These are phyloP conservation scores for Byssochlamys sp. DNA, from an alignment of 2,329 filamentous ascomycete genomes.

Conservation along the genomic window DNA sequence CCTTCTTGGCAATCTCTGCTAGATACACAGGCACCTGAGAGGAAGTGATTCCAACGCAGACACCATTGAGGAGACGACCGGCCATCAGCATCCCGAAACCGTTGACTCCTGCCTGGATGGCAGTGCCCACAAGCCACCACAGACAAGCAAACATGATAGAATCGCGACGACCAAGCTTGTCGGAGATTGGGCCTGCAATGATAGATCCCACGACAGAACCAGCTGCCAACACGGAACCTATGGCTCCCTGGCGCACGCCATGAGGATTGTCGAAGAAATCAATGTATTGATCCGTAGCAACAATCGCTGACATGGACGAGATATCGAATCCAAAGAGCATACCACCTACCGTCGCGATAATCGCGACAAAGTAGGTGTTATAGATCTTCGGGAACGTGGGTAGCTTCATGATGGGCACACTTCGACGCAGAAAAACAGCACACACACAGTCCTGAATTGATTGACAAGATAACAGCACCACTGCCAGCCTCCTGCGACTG, in stretches of 20 bases:
- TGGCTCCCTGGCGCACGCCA: slow-evolving; percentile 40
- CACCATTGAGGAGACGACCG: slow-evolving; percentile 18
- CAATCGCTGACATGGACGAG: slow-evolving; percentile 45
- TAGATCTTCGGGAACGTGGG: slow-evolving; percentile 41
- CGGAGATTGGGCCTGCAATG: slow-evolving; percentile 38
- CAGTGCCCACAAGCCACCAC: slow-evolving; percentile 41
- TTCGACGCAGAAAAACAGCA: slow-evolving; percentile 2
- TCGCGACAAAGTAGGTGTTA: slow-evolving; percentile 46
- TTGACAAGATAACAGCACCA: background rate
- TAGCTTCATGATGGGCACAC: slow-evolving; percentile 6
- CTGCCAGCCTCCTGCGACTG: background rate
- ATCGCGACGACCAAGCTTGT: slow-evolving; percentile 39
- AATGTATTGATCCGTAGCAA: slow-evolving; percentile 42
- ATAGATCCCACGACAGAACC: slow-evolving; percentile 41
- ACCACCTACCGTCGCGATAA: slow-evolving; percentile 45
- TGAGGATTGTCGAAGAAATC: slow-evolving; percentile 44
- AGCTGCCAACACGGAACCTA: slow-evolving; percentile 41
- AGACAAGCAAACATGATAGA: slow-evolving; percentile 41
- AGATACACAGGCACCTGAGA: slow-evolving; percentile 31
- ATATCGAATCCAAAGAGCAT: slow-evolving; percentile 50
- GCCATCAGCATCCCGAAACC: slow-evolving; percentile 30
- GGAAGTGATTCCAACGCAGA: slow-evolving; percentile 26
- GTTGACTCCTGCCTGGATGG: slow-evolving; percentile 30
- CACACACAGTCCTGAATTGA: background rate
- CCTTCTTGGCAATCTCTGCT: slow-evolving; percentile 26